Conservation (phyloP, 2,329 filamentous ascomycete genomes). For the Colletotrichum sp. region DNA sequence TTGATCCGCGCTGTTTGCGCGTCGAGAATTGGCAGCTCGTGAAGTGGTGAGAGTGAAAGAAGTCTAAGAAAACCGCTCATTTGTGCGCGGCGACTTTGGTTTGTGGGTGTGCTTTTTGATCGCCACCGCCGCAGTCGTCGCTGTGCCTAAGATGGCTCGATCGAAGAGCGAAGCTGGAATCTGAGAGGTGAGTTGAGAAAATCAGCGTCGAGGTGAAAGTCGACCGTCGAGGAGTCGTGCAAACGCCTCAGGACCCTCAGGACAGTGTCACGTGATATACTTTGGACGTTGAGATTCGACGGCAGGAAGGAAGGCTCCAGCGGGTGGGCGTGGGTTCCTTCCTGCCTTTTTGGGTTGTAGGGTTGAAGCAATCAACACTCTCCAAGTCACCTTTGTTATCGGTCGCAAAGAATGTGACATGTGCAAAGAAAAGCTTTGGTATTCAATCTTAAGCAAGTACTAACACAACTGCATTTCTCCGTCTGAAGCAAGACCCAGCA, state of each 20-base stretch:
- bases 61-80: accelerated
- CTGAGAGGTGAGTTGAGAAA: background rate
- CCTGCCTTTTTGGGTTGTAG: background rate
- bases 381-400: background rate
- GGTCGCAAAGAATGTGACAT: accelerated
- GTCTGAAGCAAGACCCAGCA: background rate
- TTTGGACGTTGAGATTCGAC: background rate
- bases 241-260: background rate
- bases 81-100: background rate
- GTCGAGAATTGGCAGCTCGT: background rate
- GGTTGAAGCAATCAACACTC: background rate
- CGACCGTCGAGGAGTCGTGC: background rate
- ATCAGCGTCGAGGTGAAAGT: background rate
- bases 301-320: background rate
- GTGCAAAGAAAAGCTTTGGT: background rate
- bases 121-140: accelerated
- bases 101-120: background rate
- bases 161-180: accelerated
- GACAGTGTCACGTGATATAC: background rate
- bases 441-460: accelerated
- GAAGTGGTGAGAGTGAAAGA: background rate
- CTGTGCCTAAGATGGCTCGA: background rate
- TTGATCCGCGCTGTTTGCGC: accelerated
- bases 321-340: background rate
- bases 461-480: accelerated